Conservation (phyloP, 2,329 filamentous ascomycete species). For the Hymenoscyphus fructigenus region DNA sequence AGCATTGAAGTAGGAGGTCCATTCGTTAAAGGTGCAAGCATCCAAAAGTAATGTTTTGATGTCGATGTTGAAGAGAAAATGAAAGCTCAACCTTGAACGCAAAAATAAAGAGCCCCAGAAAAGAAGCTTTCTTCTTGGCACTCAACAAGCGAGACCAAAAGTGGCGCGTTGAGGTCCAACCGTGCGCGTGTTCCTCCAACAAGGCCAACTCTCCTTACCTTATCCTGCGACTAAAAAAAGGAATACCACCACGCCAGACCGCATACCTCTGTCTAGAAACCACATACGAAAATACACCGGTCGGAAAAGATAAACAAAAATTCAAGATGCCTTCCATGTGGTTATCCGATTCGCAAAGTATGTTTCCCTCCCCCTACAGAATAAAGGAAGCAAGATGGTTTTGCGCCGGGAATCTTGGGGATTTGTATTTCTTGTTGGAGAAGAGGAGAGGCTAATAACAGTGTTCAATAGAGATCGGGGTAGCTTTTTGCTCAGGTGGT, state of each 20-base stretch:
- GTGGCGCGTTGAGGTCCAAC: slow-evolving; percentile 11
- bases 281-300: background rate
- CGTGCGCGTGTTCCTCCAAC: slow-evolving; percentile 3
- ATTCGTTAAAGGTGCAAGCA: background rate
- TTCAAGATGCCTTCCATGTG: slow-evolving; percentile 66
- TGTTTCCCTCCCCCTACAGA: background rate
- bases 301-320: background rate
- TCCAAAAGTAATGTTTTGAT: background rate
- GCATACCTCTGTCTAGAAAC: background rate
- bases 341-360: slow-evolving; percentile 95
- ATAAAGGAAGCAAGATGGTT: background rate
- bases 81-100: background rate
- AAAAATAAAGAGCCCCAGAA: background rate
- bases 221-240: background rate
- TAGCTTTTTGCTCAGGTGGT: slow-evolving; percentile 97
- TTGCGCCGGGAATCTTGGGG: slow-evolving; percentile 23
- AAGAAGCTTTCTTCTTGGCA: slow-evolving; percentile 7
- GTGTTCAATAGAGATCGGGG: slow-evolving; percentile 74
- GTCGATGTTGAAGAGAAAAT: background rate
- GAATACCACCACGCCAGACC: background rate
- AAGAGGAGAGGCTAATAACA: slow-evolving; percentile 30
- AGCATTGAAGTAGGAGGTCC: no score
- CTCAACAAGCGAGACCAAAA: background rate
- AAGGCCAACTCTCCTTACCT: slow-evolving; percentile 19
- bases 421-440: background rate